Conservation (phyloP, 805 yeast species). For the Lachancea fermentati region DNA sequence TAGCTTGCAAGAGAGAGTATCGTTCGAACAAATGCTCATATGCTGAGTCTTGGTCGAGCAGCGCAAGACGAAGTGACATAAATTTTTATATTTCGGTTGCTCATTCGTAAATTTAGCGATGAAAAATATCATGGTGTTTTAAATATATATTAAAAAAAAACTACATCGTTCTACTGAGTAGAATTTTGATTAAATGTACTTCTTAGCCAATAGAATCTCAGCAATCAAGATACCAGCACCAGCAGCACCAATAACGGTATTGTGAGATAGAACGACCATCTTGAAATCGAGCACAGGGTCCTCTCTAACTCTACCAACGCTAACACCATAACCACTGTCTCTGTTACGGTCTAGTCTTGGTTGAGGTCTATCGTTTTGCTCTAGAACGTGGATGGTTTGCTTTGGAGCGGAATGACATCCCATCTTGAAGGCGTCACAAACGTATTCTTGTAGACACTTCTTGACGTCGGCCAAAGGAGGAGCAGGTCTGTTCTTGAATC, state of each 20-base stretch:
- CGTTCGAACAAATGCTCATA: slow-evolving; percentile 32
- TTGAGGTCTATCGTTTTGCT: slow-evolving; percentile 91
- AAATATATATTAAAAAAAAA: slow-evolving; percentile 1
- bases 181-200: slow-evolving; percentile 45
- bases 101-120: too few species aligned
- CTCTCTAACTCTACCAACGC: slow-evolving; percentile 90
- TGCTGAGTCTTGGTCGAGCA: slow-evolving; percentile 18
- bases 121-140: too few species aligned
- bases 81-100: too few species aligned
- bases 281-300: slow-evolving; percentile 92
- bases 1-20: slow-evolving; percentile 21
- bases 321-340: slow-evolving; percentile 88
- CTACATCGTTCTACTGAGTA: not conserved
- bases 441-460: slow-evolving; percentile 60
- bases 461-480: slow-evolving; percentile 83
- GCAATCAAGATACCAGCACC: slow-evolving; percentile 97
- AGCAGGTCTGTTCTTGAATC: slow-evolving; percentile 74
- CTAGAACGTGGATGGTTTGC: slow-evolving; percentile 85
- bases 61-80: not conserved
- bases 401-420: slow-evolving; percentile 92
- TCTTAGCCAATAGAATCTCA: slow-evolving; percentile 76
- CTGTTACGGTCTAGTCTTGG: slow-evolving; percentile 96
- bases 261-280: slow-evolving; percentile 96
- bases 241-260: slow-evolving; percentile 97
- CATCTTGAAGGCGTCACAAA: slow-evolving; percentile 73